Base-by-base conservation (phyloP, 176 grass and related monocot genomes). In the Oryza meyeriana region DNA sequence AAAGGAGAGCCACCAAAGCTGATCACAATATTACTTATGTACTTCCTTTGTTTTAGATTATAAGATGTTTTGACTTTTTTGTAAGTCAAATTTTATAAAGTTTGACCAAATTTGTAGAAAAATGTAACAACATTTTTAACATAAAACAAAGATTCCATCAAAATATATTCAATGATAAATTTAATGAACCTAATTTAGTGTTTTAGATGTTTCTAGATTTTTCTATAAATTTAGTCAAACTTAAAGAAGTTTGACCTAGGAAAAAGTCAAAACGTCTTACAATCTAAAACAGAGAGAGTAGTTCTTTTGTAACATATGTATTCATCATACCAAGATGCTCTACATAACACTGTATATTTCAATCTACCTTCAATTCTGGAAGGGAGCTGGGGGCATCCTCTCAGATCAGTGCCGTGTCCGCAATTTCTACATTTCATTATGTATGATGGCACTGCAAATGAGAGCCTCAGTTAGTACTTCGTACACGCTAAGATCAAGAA, bases 351-450 rank as follows among this genome's bases (percentile, higher is more conserved):
- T 28, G 40, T 33, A 40, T 29, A 6, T 71, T 64, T 44, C 67
- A 9, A 39, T 64, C 20, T 90, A 99, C 96, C 96, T 99, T 95
- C 77, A 58, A 87, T 90, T 47, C 77, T 87, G 57, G 90, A 91
- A 84, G 96, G 96, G 72, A 31, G 63, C 45, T 95, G 96, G 39
- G 91, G 96, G 77, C 96, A 95, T 34, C 96, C 96, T 90, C 93
- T 95, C 74, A 99, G 72, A 86, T 99, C 96, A 77, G 88, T 92
- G 62, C 96, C 93, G 70, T 95, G 93, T 47, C 96, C 96, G 36
- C 96, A 99, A 79, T 99, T 99, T 63, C 88, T 86, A 41, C 96
- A 99, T 77, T 93, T 93, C 22, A 99, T 91, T 47, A 95, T 50
- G 76, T 88, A 95, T 8, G 96, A 99, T 64, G 96, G 96, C 87